These are phyloP conservation scores for Saccharomyces hybrid DNA, from an alignment of 1,139 yeast species.

Conservation along the genomic window DNA sequence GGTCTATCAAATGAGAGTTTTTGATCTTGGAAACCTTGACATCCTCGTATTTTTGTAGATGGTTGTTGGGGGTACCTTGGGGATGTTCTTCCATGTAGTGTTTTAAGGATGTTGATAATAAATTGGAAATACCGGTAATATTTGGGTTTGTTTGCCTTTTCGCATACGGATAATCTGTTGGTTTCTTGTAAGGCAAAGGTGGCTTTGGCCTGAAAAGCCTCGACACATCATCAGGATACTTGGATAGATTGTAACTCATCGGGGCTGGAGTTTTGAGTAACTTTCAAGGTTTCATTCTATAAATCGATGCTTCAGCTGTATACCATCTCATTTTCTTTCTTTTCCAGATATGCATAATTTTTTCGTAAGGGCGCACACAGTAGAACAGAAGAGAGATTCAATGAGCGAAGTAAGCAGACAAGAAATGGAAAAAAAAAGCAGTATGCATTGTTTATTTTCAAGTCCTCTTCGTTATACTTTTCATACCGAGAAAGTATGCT, in stretches of 20 bases:
- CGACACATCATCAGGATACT: slow-evolving; percentile 59
- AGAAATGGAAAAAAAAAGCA: too few relatives aligned
- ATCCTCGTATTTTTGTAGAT: slow-evolving; percentile 34
- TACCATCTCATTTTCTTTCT: background rate
- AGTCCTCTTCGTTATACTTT: too few relatives aligned
- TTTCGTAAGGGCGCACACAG: too few relatives aligned
- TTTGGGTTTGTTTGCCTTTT: slow-evolving; percentile 41
- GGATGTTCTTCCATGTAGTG: slow-evolving; percentile 16
- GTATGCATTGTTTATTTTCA: too few relatives aligned
- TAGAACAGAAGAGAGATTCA: too few relatives aligned
- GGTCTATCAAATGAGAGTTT: slow-evolving; percentile 14
- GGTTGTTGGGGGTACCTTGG: slow-evolving; percentile 23
- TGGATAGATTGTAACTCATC: slow-evolving; percentile 28
- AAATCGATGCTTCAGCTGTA: background rate
- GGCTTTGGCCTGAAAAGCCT: slow-evolving; percentile 63
- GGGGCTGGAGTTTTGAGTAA: background rate
- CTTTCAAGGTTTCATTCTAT: background rate
- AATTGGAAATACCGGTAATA: slow-evolving; percentile 45
- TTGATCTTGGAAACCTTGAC: slow-evolving; percentile 31
- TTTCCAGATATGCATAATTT: too few relatives aligned
- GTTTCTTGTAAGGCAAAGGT: slow-evolving; percentile 51
- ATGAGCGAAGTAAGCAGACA: too few relatives aligned
- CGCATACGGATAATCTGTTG: slow-evolving; percentile 49
- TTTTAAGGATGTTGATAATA: slow-evolving; percentile 5
- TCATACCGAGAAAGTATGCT: too few relatives aligned